Conservation (phyloP, 139 green algal species). For the Chlorella sp. region DNA sequence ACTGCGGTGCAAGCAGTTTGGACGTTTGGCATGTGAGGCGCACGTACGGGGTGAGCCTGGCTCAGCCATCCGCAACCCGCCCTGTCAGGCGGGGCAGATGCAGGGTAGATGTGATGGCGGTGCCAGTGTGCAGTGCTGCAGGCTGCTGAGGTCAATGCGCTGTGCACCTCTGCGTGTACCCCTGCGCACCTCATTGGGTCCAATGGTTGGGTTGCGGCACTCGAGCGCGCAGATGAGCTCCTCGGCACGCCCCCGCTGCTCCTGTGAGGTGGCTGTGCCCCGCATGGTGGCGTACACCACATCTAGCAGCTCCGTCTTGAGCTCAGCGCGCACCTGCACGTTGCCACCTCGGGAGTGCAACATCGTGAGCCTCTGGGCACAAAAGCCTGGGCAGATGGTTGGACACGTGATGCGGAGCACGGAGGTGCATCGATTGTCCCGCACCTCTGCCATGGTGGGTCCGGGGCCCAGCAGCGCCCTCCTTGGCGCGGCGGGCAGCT, state of each 20-base stretch:
- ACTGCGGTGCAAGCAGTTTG: neutral
- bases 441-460: no score
- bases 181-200: neutral
- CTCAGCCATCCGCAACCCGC: neutral
- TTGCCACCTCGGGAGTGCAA: no score
- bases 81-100: neutral
- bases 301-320: neutral
- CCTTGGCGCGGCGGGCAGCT: no score
- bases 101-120: neutral
- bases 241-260: neutral
- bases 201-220: neutral
- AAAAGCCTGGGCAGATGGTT: neutral
- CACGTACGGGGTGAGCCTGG: neutral
- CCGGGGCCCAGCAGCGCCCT: no score
- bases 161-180: neutral
- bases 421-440: no score
- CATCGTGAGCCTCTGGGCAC: no score
- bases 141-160: neutral
- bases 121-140: neutral
- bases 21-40: neutral
- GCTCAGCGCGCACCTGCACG: neutral
- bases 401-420: neutral
- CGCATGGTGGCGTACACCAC: neutral
- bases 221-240: neutral
- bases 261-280: neutral